phyloP scores from a whole-genome alignment of 1,139 yeast species.

The Diutina neorugosa region DNA sequence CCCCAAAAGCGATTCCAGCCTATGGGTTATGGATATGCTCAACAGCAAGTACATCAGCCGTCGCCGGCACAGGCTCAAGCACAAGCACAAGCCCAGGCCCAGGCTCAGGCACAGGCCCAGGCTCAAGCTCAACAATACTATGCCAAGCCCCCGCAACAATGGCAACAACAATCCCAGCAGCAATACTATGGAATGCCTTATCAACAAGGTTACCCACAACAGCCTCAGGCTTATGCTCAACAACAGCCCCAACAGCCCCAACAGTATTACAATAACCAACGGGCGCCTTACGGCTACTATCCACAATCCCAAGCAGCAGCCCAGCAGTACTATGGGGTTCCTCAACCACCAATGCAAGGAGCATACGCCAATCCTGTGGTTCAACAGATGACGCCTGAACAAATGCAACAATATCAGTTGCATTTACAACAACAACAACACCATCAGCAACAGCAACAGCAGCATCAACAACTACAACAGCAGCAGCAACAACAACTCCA shows the following conservation, averaged over 20 bases:
- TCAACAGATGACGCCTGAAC: slow-evolving; percentile 2
- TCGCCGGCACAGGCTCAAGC: not conserved
- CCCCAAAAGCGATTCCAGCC: slow-evolving; percentile 2
- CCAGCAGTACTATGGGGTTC: slow-evolving; percentile 3
- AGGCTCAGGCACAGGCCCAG: slow-evolving; percentile 5
- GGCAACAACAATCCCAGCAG: slow-evolving; percentile 10
- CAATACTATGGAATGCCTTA: not conserved
- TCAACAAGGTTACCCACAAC: slow-evolving; percentile 8
- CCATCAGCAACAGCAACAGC: slow-evolving; percentile 8
- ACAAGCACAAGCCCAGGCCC: slow-evolving; percentile 6
- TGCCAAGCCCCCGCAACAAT: slow-evolving; percentile 7
- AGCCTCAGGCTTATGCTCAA: too few species aligned
- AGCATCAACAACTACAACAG: slow-evolving; percentile 6
- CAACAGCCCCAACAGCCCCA: slow-evolving; percentile 10
- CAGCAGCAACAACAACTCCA: slow-evolving; percentile 4
- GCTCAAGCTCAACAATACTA: slow-evolving; percentile 5
- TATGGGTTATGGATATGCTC: slow-evolving; percentile 3
- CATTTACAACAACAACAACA: not conserved
- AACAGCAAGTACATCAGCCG: not conserved
- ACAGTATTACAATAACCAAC: slow-evolving; percentile 4
- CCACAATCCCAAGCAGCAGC: slow-evolving; percentile 5
- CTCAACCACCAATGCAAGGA: slow-evolving; percentile 3
- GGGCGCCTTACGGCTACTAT: not conserved
- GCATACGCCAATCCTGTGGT: not conserved
- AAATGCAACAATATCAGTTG: not conserved